Percentiles rank a stretch among this genome's conserved stretches.
Conservation (phyloP, 2,329 filamentous ascomycete genomes). For the Xylaria sp. region DNA sequence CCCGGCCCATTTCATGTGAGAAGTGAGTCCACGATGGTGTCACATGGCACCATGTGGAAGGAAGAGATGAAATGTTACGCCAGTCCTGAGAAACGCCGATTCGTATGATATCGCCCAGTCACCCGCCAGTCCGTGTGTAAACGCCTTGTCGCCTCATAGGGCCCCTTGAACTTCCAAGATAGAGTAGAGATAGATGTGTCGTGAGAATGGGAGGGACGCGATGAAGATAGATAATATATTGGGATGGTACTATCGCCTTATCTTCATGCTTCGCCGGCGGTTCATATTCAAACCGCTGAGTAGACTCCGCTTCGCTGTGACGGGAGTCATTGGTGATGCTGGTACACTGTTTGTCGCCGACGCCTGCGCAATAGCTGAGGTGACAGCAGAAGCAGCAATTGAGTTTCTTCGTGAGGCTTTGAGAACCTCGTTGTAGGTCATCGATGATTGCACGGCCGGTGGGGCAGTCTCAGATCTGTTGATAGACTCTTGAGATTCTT, state of each 20-base stretch:
- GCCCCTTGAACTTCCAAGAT: background rate
- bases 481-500: constrained; percentile 41
- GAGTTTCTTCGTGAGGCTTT: constrained; percentile 51
- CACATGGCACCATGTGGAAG: constrained; percentile 15
- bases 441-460: constrained; percentile 40
- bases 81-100: constrained; percentile 26
- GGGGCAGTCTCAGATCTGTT: constrained; percentile 37
- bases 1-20: constrained; percentile 12
- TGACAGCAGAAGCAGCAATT: constrained; percentile 34
- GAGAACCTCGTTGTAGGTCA: constrained; percentile 56
- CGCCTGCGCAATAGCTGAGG: constrained; percentile 28
- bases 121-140: constrained; percentile 17
- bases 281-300: constrained; percentile 45
- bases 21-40: constrained; percentile 10
- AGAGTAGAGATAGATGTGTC: constrained; percentile 19
- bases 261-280: constrained; percentile 49
- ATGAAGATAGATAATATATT: background rate
- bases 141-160: constrained; percentile 19
- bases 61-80: constrained; percentile 2
- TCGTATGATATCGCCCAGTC: constrained; percentile 20
- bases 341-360: constrained; percentile 28
- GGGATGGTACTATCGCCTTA: constrained; percentile 30
- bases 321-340: constrained; percentile 19
- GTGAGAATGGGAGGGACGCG: background rate
- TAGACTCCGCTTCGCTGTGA: constrained; percentile 41